Base-by-base conservation (phyloP, 176 grass and related monocot genomes). In the Avena atlantica region DNA sequence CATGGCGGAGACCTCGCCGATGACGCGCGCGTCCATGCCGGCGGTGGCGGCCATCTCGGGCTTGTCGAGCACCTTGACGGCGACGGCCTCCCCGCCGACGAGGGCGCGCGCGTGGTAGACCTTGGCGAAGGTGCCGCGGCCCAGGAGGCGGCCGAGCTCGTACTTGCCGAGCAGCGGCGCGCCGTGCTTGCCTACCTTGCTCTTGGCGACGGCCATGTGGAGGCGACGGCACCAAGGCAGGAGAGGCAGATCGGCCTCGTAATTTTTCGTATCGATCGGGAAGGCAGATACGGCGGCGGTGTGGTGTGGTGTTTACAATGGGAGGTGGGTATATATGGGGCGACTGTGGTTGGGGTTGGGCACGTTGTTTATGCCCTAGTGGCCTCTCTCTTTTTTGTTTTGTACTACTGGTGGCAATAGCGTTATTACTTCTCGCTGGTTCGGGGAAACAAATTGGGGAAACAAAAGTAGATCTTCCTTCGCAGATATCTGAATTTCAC, bases 81-180 rank as follows among this genome's bases (percentile, higher is more conserved):
- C 96, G 0, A 96, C 93, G 70, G 79, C 17, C 21, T 86, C 76
- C 58, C 88, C 90, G 1, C 91, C 89, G 12, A 60, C 86, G 78
- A 98, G 60, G 72, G 82, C 91, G 7, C 92, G 90, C 8, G 90
- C 96, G 49, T 90, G 87, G 85, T 98, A 98, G 13, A 98, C 96
- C 82, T 98, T 98, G 82, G 96, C 96, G 65, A 98, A 98, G 82
- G 85, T 94, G 75, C 96, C 96, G 9, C 93, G 93, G 50, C 96
- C 96, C 2, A 98, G 93, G 64, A 98, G 78, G 55, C 68, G 74
- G 19, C 93, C 91, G 6, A 98, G 65, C 87, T 98, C 93, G 86
- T 98, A 98, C 88, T 92, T 96, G 9, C 93, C 92, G n/a, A 95
- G 93, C 62, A 98, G 96, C 17, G 86, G 83, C 36, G 82, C 61